Percentiles rank a stretch among this genome's conserved stretches.
These are phyloP conservation scores for Yamadazyma aaseri DNA, from an alignment of 1,139 yeast species.

Conservation along the genomic window DNA sequence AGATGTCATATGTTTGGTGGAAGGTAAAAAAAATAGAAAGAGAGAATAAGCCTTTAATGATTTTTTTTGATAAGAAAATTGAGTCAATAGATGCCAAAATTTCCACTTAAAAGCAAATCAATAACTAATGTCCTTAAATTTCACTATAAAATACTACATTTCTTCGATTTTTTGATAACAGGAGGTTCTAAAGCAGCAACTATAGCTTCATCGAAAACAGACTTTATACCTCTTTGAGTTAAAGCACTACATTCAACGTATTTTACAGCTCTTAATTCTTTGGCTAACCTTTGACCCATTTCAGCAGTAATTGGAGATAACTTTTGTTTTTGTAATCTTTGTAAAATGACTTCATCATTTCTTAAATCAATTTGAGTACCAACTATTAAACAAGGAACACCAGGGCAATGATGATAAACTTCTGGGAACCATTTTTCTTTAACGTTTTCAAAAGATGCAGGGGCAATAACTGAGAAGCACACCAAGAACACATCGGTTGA, in stretches of 20 bases:
- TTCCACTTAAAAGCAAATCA: too few relatives aligned
- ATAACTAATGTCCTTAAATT: constrained; percentile 9
- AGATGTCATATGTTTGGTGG: too few relatives aligned
- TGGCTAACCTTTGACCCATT: constrained; percentile 69
- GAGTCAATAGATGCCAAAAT: too few relatives aligned
- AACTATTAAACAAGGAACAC: constrained; percentile 70
- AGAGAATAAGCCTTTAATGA: too few relatives aligned
- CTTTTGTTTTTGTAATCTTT: constrained; percentile 64
- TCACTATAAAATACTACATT: constrained; percentile 70
- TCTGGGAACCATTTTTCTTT: constrained; percentile 83
- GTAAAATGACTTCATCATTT: constrained; percentile 75
- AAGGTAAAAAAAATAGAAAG: too few relatives aligned
- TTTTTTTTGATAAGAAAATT: too few relatives aligned
- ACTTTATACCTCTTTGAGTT: constrained; percentile 81
- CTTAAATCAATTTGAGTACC: constrained; percentile 88
- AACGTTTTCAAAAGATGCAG: constrained; percentile 78
- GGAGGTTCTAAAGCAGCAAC: constrained; percentile 67
- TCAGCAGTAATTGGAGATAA: constrained; percentile 58
- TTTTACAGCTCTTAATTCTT: constrained; percentile 69
- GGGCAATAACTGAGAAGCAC: constrained; percentile 85
- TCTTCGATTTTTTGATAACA: constrained; percentile 66
- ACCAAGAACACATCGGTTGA: constrained; percentile 87
- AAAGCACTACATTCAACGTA: constrained; percentile 94
- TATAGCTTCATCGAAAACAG: constrained; percentile 80
- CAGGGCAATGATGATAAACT: constrained; percentile 79